Evolutionary conservation across 495 filamentous ascomycete genomes (phyloP), one percentile per base, ranked within the genome.

Genomic region (Ramalina peruviana): DNA sequence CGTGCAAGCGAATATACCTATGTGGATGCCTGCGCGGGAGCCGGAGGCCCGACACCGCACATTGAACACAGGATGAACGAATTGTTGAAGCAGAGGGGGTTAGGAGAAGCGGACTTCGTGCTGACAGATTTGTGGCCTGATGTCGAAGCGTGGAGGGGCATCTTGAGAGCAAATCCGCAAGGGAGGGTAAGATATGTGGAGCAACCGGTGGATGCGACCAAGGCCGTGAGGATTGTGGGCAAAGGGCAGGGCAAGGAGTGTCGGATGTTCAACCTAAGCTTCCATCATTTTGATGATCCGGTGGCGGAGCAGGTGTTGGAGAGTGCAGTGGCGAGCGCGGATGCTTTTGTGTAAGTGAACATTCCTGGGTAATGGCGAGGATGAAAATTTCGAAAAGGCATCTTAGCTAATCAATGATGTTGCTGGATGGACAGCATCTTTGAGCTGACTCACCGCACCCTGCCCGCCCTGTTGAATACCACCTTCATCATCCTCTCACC

Each of bases 11-110:
- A 54, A 5, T 71, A 75, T 56, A 72, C 69, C n/a, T 74, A 81
- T 49, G 72, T 85, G 44, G 82, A 86, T 61, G 79, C 84, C 63
- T 85, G 81, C 61, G 78, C 82, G 12, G 83, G 83, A 47, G 78
- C 69, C 21, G 83, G 83, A 30, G 82, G 81, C 0, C 80, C 80
- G 0, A 81, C 76, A 3, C 76, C 76, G 0, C 61, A 62, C 15
- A 74, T 83, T 41, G 78, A 83, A 60, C 65, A 59, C 13, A 61
- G 67, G 37, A 53, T 80, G n/a, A 80, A 80, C 63, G 41, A 49
- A n/a, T 50, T 67, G 42, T 60, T 73, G 13, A 45, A 65, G 19
- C 37, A 46, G 30, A 57, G 57, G 27, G 53, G 43, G 3, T 47
- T 52, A 43, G 54, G 41, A 20, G 54, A 64, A 1, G 72, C 82